Conservation (phyloP, 192 early-diverging fungal species). For the Rhizophagus sp. region DNA sequence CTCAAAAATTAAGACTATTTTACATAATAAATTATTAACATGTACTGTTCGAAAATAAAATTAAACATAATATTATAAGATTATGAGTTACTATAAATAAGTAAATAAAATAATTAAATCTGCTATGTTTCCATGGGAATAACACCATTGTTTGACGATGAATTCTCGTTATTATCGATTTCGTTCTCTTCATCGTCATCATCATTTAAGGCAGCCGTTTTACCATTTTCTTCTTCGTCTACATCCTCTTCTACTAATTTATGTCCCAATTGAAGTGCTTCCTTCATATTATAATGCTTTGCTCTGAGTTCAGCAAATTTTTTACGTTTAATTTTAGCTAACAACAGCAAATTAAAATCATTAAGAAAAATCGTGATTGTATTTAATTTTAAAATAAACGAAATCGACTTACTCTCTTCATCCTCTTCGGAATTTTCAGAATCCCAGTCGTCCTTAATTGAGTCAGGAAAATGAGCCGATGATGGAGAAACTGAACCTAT, state of each 20-base stretch:
- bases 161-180: background rate
- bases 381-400: slow-evolving; percentile 8
- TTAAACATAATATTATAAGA: background rate
- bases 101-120: background rate
- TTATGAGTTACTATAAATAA: background rate
- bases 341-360: background rate
- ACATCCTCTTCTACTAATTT: slow-evolving; percentile 56
- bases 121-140: background rate
- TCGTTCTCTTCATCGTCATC: background rate
- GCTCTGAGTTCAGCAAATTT: slow-evolving; percentile 77
- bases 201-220: background rate
- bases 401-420: slow-evolving; percentile 49
- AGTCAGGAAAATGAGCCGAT: slow-evolving; percentile 27
- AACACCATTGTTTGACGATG: background rate
- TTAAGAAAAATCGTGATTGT: background rate
- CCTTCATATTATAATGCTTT: slow-evolving; percentile 90
- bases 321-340: slow-evolving; percentile 59
- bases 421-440: slow-evolving; percentile 56
- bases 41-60: background rate
- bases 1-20: too few species aligned
- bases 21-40: too few species aligned
- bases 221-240: slow-evolving; percentile 47
- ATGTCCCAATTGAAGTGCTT: slow-evolving; percentile 56
- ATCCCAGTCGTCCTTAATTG: slow-evolving; percentile 56
- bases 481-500: slow-evolving; percentile 24